Percentiles rank a stretch among this genome's conserved stretches.
Evolutionary conservation across 2,329 filamentous ascomycete species (phyloP).

Genomic region (Aspergillus cejpii): DNA sequence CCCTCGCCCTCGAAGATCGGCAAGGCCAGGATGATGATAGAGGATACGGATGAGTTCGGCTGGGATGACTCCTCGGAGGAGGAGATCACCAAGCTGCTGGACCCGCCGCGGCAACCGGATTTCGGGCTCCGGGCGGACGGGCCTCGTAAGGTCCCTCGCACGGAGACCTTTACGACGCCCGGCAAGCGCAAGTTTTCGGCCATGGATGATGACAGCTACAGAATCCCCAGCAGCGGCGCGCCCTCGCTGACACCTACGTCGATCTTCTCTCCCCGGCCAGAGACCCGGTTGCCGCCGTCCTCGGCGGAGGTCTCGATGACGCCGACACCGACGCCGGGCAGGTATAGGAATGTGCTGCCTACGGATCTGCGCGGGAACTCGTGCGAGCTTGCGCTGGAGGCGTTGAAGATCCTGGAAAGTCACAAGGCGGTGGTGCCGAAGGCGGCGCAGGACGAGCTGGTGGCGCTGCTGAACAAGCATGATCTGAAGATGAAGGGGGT

Average conservation of each 20-base stretch:
- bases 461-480: slow-evolving; percentile 48
- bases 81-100: slow-evolving; percentile 22
- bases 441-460: slow-evolving; percentile 31
- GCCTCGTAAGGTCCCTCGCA: slow-evolving; percentile 35
- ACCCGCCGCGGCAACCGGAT: slow-evolving; percentile 24
- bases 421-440: slow-evolving; percentile 31
- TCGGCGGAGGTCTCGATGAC: slow-evolving; percentile 29
- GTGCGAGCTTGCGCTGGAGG: slow-evolving; percentile 19
- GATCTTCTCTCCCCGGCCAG: slow-evolving; percentile 7
- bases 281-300: slow-evolving; percentile 14
- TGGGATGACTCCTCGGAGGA: slow-evolving; percentile 36
- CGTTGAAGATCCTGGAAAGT: slow-evolving; percentile 31
- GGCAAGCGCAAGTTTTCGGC: slow-evolving; percentile 34
- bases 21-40: slow-evolving; percentile 27
- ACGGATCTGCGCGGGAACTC: slow-evolving; percentile 15
- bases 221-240: not conserved
- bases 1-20: slow-evolving; percentile 21
- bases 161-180: slow-evolving; percentile 28
- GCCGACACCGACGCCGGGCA: slow-evolving; percentile 31
- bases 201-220: slow-evolving; percentile 12
- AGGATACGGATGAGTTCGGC: slow-evolving; percentile 33
- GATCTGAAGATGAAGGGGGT: slow-evolving; percentile 56
- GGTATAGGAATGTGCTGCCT: slow-evolving; percentile 26
- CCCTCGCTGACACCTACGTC: slow-evolving; percentile 10
- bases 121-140: slow-evolving; percentile 25